phyloP scores from a whole-genome alignment of 2,329 filamentous ascomycete genomes.

The Emydomyces testavorans region DNA sequence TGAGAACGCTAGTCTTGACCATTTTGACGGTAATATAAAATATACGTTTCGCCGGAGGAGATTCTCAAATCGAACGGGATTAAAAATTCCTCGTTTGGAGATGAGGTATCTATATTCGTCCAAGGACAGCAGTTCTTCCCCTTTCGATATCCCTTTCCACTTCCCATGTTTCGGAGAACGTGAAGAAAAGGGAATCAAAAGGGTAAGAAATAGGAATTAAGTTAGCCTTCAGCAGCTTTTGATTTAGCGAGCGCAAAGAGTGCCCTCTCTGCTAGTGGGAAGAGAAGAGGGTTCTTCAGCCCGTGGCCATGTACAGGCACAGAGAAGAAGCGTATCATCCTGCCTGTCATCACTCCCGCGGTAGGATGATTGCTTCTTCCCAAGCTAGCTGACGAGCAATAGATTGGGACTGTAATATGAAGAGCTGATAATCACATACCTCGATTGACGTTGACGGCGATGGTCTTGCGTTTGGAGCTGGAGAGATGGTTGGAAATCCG shows the following conservation, averaged over 20 bases:
- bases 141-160: conserved; percentile 3
- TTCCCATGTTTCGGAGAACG: neutral
- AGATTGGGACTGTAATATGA: conserved; percentile 14
- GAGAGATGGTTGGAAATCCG: neutral
- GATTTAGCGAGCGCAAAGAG: conserved; percentile 50
- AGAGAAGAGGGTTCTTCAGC: conserved; percentile 55
- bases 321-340: conserved; percentile 36
- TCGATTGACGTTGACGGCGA: conserved; percentile 25
- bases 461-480: conserved; percentile 1
- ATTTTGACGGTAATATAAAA: conserved; percentile 60
- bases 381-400: conserved; percentile 36
- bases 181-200: neutral
- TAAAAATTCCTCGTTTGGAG: conserved; percentile 22
- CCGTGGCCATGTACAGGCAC: conserved; percentile 36
- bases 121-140: neutral
- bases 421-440: conserved; percentile 29
- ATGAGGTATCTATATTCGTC: conserved; percentile 47
- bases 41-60: conserved; percentile 29
- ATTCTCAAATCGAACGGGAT: conserved; percentile 41
- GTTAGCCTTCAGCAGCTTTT: conserved; percentile 53
- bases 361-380: conserved; percentile 32
- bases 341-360: neutral
- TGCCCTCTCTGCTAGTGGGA: conserved; percentile 38
- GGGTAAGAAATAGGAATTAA: conserved; percentile 20
- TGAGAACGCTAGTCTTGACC: conserved; percentile 98